These are phyloP conservation scores for Immersiporthe knoxdaviesiana DNA, from an alignment of 2,329 filamentous ascomycete species.

Conservation along the genomic window DNA sequence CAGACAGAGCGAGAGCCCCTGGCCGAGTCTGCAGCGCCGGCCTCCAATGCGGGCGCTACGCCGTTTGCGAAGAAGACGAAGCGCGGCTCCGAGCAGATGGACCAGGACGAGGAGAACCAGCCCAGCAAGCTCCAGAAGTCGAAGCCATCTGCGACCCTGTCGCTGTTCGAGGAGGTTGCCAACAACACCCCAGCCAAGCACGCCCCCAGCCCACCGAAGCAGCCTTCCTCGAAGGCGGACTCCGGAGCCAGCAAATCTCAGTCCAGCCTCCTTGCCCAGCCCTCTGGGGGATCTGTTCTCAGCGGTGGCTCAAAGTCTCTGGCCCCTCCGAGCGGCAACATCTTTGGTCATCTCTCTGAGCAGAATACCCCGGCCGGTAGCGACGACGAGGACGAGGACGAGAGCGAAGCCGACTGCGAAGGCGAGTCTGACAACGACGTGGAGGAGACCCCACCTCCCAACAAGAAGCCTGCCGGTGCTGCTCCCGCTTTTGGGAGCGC, in stretches of 20 bases:
- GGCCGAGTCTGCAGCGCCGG: conserved; percentile 38
- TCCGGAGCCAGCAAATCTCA: conserved; percentile 35
- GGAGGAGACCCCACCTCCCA: conserved; percentile 48
- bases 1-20: conserved; percentile 46
- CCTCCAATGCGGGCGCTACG: conserved; percentile 32
- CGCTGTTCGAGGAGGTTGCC: conserved; percentile 60
- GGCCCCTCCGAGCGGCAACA: conserved; percentile 47
- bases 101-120: conserved; percentile 50
- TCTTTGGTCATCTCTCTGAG: conserved; percentile 64
- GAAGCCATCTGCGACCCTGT: conserved; percentile 57
- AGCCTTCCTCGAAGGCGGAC: conserved; percentile 38
- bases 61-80: conserved; percentile 53
- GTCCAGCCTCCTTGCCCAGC: conserved; percentile 38
- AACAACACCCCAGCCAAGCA: conserved; percentile 50
- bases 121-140: conserved; percentile 56
- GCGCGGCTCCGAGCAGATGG: conserved; percentile 52
- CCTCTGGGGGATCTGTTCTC: conserved; percentile 48
- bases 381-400: conserved; percentile 53
- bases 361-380: conserved; percentile 59
- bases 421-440: conserved; percentile 44
- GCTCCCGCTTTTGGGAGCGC: conserved; percentile 47
- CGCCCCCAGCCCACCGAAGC: conserved; percentile 39
- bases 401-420: conserved; percentile 52
- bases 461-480: conserved; percentile 47
- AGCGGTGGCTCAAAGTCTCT: conserved; percentile 35